Conservation (phyloP, 805 yeast genomes). For the Saccharomycopsis capsularis region DNA sequence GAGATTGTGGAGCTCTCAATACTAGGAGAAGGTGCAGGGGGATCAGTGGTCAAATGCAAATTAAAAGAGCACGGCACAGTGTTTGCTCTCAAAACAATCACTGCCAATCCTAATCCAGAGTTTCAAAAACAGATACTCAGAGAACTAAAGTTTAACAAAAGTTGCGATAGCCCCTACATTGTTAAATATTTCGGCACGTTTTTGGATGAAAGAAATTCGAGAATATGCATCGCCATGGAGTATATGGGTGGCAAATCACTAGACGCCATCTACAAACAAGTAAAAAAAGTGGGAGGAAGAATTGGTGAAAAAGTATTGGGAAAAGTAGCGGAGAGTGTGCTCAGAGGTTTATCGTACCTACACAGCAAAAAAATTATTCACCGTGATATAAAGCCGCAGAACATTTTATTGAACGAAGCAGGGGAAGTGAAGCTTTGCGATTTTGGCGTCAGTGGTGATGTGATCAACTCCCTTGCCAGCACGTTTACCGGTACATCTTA, state of each 20-base stretch:
- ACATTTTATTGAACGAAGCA: constrained; percentile 62
- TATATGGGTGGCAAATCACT: constrained; percentile 90
- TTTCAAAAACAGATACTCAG: constrained; percentile 85
- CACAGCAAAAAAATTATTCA: constrained; percentile 87
- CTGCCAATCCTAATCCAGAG: constrained; percentile 60
- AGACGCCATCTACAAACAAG: constrained; percentile 82
- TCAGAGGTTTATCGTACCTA: constrained; percentile 78
- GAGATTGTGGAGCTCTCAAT: constrained; percentile 62
- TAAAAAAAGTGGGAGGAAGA: constrained; percentile 68
- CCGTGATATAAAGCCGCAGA: constrained; percentile 94
- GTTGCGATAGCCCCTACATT: constrained; percentile 76
- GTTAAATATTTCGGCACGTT: constrained; percentile 93
- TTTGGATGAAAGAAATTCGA: constrained; percentile 63
- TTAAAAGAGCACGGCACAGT: constrained; percentile 51
- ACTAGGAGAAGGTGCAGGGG: constrained; percentile 94
- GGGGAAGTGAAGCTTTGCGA: constrained; percentile 94
- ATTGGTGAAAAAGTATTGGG: constrained; percentile 92
- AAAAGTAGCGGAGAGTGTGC: constrained; percentile 78
- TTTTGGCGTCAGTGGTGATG: constrained; percentile 97
- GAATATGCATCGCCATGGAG: constrained; percentile 94
- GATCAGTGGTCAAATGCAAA: constrained; percentile 75
- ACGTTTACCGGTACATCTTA: constrained; percentile 97
- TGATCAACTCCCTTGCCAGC: constrained; percentile 88
- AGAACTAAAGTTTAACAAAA: constrained; percentile 81
- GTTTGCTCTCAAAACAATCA: constrained; percentile 69